A percentile compares a stretch with the other conserved stretches of the same genome.
These are phyloP conservation scores for Agarophyton chilense DNA, from an alignment of 23 red algal genomes.

Conservation along the genomic window DNA sequence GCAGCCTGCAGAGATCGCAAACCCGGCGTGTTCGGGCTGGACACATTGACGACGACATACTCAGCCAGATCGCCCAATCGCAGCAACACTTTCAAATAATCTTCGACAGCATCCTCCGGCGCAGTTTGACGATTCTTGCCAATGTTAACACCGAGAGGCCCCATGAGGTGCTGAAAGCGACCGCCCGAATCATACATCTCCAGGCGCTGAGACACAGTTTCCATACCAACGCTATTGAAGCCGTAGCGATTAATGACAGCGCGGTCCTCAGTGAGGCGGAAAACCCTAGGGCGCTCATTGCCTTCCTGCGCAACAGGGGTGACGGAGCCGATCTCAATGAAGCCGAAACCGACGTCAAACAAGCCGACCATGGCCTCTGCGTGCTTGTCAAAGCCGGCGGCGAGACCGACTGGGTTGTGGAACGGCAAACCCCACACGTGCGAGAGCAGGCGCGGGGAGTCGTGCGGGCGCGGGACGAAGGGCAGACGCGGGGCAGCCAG, in stretches of 20 bases:
- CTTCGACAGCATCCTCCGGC: constrained; percentile 64
- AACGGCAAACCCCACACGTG: constrained; percentile 77
- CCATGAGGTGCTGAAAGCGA: constrained; percentile 40
- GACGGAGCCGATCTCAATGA: constrained; percentile 92
- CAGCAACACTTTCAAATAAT: constrained; percentile 72
- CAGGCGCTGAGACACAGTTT: constrained; percentile 39
- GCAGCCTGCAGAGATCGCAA: constrained; percentile 78
- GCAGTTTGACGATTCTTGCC: constrained; percentile 88
- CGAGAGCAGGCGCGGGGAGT: constrained; percentile 35
- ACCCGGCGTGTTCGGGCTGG: constrained; percentile 94
- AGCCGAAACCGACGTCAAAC: constrained; percentile 84
- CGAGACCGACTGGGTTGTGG: constrained; percentile 81
- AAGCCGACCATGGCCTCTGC: constrained; percentile 81
- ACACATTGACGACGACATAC: constrained; percentile 97
- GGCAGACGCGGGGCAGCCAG: constrained; percentile 37
- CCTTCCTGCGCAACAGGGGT: constrained; percentile 89
- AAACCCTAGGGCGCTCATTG: constrained; percentile 83
- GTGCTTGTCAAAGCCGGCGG: constrained; percentile 98
- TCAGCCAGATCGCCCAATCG: constrained; percentile 76
- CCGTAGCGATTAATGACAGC: constrained; percentile 96
- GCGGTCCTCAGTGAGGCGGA: constrained; percentile 75
- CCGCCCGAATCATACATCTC: constrained; percentile 37
- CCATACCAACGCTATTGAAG: constrained; percentile 84
- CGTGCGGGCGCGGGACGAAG: constrained; percentile 23
- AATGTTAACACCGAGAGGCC: constrained; percentile 88